Evolutionary conservation across 2,329 filamentous ascomycete genomes (phyloP).

Genomic region (Hypoxylon sp.): DNA sequence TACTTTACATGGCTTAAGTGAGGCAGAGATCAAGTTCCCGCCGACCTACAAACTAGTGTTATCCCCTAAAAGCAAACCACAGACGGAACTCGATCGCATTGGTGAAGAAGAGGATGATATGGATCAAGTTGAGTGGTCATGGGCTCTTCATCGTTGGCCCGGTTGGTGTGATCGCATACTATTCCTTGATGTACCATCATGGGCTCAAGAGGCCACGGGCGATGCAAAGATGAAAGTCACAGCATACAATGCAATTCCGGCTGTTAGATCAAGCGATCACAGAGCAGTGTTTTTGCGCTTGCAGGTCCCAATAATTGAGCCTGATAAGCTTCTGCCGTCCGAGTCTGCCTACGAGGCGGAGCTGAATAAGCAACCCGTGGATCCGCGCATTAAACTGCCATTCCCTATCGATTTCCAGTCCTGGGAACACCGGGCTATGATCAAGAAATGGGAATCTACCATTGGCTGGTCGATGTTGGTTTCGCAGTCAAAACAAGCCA

Average conservation of each 20-base stretch:
- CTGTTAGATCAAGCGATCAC: constrained; percentile 89
- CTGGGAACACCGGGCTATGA: constrained; percentile 63
- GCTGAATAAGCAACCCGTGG: constrained; percentile 32
- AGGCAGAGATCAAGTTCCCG: constrained; percentile 82
- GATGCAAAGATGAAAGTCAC: constrained; percentile 63
- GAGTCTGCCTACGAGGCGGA: constrained; percentile 35
- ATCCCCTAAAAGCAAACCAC: constrained; percentile 53
- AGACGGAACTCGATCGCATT: constrained; percentile 23
- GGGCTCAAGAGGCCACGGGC: constrained; percentile 57
- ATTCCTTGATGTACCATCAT: constrained; percentile 75
- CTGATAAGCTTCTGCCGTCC: constrained; percentile 58
- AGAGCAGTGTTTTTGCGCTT: constrained; percentile 83
- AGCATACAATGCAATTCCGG: constrained; percentile 81
- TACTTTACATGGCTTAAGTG: constrained; percentile 83
- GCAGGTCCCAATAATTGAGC: constrained; percentile 72
- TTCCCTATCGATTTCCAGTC: constrained; percentile 68
- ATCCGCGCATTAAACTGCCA: constrained; percentile 59
- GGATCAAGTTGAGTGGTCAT: constrained; percentile 72
- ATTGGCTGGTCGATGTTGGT: constrained; percentile 70
- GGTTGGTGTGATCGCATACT: constrained; percentile 95
- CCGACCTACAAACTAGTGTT: constrained; percentile 93
- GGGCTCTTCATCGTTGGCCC: constrained; percentile 87
- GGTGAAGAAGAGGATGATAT: constrained; percentile 50
- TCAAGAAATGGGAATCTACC: constrained; percentile 55
- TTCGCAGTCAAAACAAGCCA: constrained; percentile 68